Evolutionary conservation across 495 filamentous ascomycete genomes (phyloP).

Genomic region (Entonaema liquescens): DNA sequence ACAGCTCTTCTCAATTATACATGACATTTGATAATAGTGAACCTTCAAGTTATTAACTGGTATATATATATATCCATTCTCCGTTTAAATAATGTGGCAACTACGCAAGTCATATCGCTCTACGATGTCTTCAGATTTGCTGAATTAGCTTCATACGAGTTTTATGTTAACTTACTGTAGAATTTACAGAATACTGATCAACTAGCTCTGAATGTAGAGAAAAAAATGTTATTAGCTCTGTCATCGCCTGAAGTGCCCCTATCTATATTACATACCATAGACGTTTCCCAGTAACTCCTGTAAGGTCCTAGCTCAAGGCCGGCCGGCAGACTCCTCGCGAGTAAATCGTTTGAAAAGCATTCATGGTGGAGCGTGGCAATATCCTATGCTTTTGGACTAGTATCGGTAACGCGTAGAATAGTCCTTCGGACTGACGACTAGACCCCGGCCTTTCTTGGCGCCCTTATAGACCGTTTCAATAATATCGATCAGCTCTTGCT

Average conservation of each 20-base stretch:
- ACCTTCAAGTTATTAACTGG: no score
- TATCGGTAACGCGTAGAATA: constrained; percentile 88
- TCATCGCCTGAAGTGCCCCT: not conserved
- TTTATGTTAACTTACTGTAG: constrained; percentile 7
- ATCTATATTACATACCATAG: constrained; percentile 22
- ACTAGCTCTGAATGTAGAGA: constrained; percentile 6
- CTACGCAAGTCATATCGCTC: no score
- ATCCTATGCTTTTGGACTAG: constrained; percentile 46
- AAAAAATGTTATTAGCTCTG: constrained; percentile 19
- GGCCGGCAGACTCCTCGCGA: not conserved
- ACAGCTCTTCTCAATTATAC: not conserved
- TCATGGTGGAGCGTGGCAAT: not conserved
- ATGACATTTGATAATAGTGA: not conserved
- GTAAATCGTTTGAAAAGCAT: not conserved
- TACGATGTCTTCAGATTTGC: not conserved
- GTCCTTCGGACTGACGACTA: constrained; percentile 96
- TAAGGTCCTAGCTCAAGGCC: not conserved
- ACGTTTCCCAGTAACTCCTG: constrained; percentile 7
- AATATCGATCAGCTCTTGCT: constrained; percentile 98
- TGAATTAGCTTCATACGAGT: not conserved
- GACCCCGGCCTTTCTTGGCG: constrained; percentile 93
- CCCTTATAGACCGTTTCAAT: constrained; percentile 97
- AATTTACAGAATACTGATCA: not conserved
- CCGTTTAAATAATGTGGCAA: no score
- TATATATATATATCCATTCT: not conserved